These are phyloP conservation scores for Bjerkandera adusta DNA, from an alignment of 1,284 basidiomycete genomes.

Conservation along the genomic window DNA sequence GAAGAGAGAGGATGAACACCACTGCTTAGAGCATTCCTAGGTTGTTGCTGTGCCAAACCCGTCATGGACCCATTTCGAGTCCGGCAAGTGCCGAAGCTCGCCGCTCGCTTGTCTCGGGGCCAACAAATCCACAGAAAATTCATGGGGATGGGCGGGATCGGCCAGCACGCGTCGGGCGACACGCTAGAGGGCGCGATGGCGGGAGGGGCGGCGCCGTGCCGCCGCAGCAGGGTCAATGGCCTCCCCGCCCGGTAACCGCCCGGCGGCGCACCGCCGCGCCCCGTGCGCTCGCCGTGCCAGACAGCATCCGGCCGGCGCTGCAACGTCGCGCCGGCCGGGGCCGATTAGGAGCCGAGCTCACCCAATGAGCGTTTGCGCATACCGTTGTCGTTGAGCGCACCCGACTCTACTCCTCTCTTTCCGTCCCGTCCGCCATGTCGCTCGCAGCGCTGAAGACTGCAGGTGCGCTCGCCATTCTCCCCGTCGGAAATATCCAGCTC, in stretches of 20 bases:
- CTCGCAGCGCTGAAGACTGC: constrained; percentile 44
- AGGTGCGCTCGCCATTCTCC: constrained; percentile 32
- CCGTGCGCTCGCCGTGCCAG: background rate
- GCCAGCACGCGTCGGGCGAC: background rate
- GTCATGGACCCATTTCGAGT: constrained; percentile 7
- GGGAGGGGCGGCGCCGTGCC: background rate
- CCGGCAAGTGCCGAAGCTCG: constrained; percentile 2
- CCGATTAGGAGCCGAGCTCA: too few species aligned
- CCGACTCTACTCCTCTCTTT: constrained; percentile 7
- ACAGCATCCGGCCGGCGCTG: background rate
- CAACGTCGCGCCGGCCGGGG: constrained; percentile 8
- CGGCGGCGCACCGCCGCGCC: too few species aligned
- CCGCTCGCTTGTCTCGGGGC: background rate
- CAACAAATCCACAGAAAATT: background rate
- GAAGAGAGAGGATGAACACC: background rate
- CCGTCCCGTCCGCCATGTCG: constrained; percentile 43
- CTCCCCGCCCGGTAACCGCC: background rate
- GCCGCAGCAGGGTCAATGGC: background rate
- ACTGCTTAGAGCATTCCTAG: background rate
- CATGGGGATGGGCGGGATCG: constrained; percentile 1
- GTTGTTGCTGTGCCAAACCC: constrained; percentile 4
- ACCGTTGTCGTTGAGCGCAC: constrained; percentile 7
- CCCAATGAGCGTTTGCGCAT: constrained; percentile 11
- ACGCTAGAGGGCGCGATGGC: background rate
- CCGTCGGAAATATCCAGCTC: background rate